Conservation (phyloP, 1,139 yeast genomes). For the Kodamaea sp. region DNA sequence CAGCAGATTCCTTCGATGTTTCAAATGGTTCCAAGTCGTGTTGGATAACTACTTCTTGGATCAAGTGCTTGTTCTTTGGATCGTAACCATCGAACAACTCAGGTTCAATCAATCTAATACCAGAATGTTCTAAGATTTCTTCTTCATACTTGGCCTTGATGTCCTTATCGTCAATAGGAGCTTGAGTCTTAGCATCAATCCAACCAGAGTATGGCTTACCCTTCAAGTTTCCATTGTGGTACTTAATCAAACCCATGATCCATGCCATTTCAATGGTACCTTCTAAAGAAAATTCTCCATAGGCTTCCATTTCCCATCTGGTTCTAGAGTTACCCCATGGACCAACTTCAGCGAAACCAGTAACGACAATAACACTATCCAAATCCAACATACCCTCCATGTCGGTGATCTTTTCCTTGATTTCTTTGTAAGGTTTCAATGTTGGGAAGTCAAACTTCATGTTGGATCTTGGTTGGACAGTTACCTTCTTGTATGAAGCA, state of each 20-base stretch:
- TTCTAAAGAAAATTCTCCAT: conserved; percentile 94
- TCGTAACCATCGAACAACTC: conserved; percentile 92
- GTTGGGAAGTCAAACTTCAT: conserved; percentile 92
- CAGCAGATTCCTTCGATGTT: conserved; percentile 92
- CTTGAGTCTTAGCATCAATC: conserved; percentile 92
- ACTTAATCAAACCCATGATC: conserved; percentile 97
- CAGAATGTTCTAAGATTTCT: conserved; percentile 85
- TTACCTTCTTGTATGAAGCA: conserved; percentile 75
- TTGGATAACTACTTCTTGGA: conserved; percentile 94
- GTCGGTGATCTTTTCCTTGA: conserved; percentile 70
- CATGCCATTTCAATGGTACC: conserved; percentile 99
- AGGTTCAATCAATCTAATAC: conserved; percentile 95
- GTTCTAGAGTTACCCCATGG: conserved; percentile 99
- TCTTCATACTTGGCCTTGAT: conserved; percentile 89
- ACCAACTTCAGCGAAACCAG: conserved; percentile 98
- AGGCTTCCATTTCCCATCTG: conserved; percentile 99
- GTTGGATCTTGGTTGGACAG: conserved; percentile 89
- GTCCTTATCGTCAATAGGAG: conserved; percentile 93
- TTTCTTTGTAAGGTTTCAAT: conserved; percentile 72
- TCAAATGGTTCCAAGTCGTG: conserved; percentile 96
- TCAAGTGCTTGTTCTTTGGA: conserved; percentile 87
- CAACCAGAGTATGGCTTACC: conserved; percentile 90
- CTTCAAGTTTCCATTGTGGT: conserved; percentile 90
- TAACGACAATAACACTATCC: conserved; percentile 87
- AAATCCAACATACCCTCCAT: conserved; percentile 91